These are phyloP conservation scores for Voacanga thouarsii DNA, from an alignment of 257 asterid genomes.

Conservation along the genomic window DNA sequence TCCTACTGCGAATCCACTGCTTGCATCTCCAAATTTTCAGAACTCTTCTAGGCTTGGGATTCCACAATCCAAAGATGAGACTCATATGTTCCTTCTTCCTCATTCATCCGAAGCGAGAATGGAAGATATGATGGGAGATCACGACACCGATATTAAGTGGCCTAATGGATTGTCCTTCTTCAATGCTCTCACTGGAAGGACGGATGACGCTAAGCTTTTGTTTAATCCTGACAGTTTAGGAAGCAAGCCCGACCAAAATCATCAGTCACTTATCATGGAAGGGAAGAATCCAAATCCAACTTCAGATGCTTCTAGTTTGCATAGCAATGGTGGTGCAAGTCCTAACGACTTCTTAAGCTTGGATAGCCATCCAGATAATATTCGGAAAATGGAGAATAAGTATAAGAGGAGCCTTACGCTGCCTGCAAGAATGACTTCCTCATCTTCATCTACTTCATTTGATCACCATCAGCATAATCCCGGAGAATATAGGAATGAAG, in stretches of 20 bases:
- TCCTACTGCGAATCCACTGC: constrained; percentile 41
- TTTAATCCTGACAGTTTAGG: constrained; percentile 58
- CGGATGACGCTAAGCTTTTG: constrained; percentile 70
- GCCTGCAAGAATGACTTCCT: constrained; percentile 77
- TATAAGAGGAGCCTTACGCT: constrained; percentile 79
- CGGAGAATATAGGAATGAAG: constrained; percentile 68
- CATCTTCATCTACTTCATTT: constrained; percentile 73
- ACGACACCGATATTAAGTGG: constrained; percentile 86
- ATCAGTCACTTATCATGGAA: constrained; percentile 22
- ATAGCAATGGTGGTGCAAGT: constrained; percentile 27
- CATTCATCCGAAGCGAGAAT: constrained; percentile 61
- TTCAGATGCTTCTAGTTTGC: constrained; percentile 38
- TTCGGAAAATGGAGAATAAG: constrained; percentile 65
- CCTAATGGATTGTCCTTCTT: constrained; percentile 82
- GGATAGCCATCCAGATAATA: constrained; percentile 53
- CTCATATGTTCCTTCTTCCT: constrained; percentile 80
- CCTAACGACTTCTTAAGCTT: constrained; percentile 70
- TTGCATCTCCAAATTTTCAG: constrained; percentile 54
- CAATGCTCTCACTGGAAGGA: constrained; percentile 67
- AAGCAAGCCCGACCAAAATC: constrained; percentile 34
- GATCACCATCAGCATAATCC: constrained; percentile 57
- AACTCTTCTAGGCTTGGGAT: constrained; percentile 50
- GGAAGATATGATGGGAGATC: constrained; percentile 66
- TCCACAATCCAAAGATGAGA: constrained; percentile 57
- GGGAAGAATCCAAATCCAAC: constrained; percentile 27